Evolutionary conservation across 495 filamentous ascomycete species (phyloP).

Genomic region (Daldinia vernicosa): DNA sequence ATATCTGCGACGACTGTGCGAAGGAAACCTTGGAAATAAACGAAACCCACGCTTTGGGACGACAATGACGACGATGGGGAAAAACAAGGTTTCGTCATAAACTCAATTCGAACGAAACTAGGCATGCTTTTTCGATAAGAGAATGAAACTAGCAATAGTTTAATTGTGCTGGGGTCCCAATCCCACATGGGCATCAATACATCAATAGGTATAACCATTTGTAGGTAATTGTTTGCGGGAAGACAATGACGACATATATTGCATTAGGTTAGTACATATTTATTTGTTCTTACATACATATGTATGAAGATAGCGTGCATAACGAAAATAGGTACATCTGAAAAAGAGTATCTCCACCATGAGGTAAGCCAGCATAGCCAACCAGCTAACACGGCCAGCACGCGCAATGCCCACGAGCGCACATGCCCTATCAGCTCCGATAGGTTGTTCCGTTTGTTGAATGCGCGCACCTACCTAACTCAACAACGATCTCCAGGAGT

Average conservation of each 20-base stretch:
- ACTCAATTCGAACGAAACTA: not conserved
- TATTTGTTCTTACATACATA: not conserved
- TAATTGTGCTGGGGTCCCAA: not conserved
- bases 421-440: slow-evolving; percentile 2
- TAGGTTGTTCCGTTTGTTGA: slow-evolving; percentile 33
- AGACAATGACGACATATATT: slow-evolving; percentile 39
- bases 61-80: slow-evolving; percentile 27
- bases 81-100: slow-evolving; percentile 8
- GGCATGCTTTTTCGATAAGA: not conserved
- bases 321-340: not conserved
- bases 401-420: not conserved
- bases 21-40: slow-evolving; percentile 19
- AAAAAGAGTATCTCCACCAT: not conserved
- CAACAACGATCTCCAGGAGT: slow-evolving; percentile 5
- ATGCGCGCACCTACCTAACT: slow-evolving; percentile 9
- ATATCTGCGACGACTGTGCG: not conserved
- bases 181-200: not conserved
- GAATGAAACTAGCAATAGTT: not conserved
- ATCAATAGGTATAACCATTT: not conserved
- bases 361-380: not conserved
- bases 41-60: slow-evolving; percentile 20
- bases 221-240: slow-evolving; percentile 15
- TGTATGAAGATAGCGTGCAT: not conserved
- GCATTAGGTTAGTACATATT: not conserved
- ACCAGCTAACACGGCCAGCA: too few species aligned